Evolutionary conservation across 139 green algal genomes (phyloP).

Genomic region (Micromonas pusilla): DNA sequence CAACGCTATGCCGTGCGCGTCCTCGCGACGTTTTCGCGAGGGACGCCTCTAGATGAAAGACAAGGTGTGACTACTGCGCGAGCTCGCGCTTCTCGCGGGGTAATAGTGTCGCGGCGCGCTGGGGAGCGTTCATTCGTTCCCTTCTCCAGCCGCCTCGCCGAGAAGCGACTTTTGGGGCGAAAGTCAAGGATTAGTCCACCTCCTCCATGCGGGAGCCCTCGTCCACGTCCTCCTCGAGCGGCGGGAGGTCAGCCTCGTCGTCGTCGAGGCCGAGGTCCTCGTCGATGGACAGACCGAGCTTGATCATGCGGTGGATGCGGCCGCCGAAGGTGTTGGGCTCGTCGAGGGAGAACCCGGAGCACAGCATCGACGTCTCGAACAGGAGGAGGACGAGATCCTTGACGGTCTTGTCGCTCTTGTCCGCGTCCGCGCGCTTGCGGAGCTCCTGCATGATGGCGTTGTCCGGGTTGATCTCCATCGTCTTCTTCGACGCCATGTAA

Average conservation of each 20-base stretch:
- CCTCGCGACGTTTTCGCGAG: no score
- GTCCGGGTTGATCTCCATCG: constrained; percentile 97
- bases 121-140: no score
- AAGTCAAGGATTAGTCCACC: constrained; percentile 61
- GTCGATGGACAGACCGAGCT: constrained; percentile 96
- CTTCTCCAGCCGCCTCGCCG: no score
- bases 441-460: constrained; percentile 96
- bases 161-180: no score
- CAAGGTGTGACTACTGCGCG: no score
- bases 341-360: constrained; percentile 92
- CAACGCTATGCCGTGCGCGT: no score
- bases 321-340: constrained; percentile 94
- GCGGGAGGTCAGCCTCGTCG: constrained; percentile 77
- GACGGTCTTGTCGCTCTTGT: constrained; percentile 98
- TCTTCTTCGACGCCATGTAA: constrained; percentile 99
- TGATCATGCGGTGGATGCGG: constrained; percentile 99
- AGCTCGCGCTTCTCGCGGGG: no score
- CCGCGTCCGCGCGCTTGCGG: constrained; percentile 73
- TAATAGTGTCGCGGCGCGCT: no score
- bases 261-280: constrained; percentile 65
- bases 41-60: no score
- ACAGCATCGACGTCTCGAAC: constrained; percentile 96
- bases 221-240: constrained; percentile 87
- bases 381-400: constrained; percentile 98
- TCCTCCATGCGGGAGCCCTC: constrained; percentile 97